These are phyloP conservation scores for Rusavskia elegans DNA, from an alignment of 495 filamentous ascomycete genomes.

Conservation along the genomic window DNA sequence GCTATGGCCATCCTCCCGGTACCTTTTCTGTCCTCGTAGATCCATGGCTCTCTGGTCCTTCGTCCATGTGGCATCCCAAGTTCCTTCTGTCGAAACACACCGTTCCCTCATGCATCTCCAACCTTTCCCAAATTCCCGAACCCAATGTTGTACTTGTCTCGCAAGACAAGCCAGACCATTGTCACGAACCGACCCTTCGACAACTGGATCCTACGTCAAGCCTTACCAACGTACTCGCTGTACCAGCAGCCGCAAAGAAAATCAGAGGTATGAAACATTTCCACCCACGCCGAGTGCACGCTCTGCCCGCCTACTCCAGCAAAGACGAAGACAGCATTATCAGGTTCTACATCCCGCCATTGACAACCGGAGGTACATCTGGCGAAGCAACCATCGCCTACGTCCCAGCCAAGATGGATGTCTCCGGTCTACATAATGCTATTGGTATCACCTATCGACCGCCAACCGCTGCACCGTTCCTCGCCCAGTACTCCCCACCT, in stretches of 20 bases:
- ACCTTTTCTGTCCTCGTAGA: slow-evolving; percentile 53
- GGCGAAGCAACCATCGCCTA: slow-evolving; percentile 53
- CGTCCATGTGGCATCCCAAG: slow-evolving; percentile 42
- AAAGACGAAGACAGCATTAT: slow-evolving; percentile 26
- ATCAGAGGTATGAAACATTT: slow-evolving; percentile 55
- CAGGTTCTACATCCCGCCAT: slow-evolving; percentile 30
- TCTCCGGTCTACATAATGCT: slow-evolving; percentile 46
- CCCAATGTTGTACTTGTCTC: slow-evolving; percentile 52
- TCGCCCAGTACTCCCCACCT: slow-evolving; percentile 12
- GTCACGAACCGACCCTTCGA: slow-evolving; percentile 47
- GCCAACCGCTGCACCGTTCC: slow-evolving; percentile 18
- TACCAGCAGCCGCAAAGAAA: slow-evolving; percentile 40
- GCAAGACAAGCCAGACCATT: slow-evolving; percentile 58
- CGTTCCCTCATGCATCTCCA: slow-evolving; percentile 36
- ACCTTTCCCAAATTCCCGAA: slow-evolving; percentile 40
- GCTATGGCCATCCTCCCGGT: slow-evolving; percentile 18
- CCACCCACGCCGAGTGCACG: slow-evolving; percentile 31
- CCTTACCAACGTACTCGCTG: slow-evolving; percentile 46
- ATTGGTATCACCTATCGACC: slow-evolving; percentile 56
- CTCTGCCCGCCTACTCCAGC: slow-evolving; percentile 32
- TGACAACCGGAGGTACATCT: slow-evolving; percentile 24
- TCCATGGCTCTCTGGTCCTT: slow-evolving; percentile 51
- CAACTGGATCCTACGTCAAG: slow-evolving; percentile 36
- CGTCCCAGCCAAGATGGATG: slow-evolving; percentile 42
- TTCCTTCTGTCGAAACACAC: slow-evolving; percentile 43